These are phyloP conservation scores for Citropsis articulata DNA, from an alignment of 345 rosid genomes.

Conservation along the genomic window DNA sequence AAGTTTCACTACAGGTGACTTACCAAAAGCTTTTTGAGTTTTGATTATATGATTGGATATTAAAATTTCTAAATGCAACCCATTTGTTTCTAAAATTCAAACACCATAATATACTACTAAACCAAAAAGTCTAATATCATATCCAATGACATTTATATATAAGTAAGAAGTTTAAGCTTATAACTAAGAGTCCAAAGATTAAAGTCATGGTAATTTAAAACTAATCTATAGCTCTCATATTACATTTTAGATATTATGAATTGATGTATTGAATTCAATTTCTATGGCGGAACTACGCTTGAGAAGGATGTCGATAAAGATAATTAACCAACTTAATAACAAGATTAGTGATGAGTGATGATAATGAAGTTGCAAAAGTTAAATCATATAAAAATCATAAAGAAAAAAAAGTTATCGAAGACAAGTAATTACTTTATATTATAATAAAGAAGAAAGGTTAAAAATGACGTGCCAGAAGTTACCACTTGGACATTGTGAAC, in stretches of 20 bases:
- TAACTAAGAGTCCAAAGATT: neutral
- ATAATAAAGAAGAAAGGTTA: neutral
- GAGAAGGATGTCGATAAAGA: neutral
- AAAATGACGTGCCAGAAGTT: constrained; percentile 9
- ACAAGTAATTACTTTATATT: neutral
- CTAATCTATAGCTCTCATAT: neutral
- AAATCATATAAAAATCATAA: neutral
- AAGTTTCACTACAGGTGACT: neutral
- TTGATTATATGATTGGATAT: neutral
- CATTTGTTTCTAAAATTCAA: too few species aligned
- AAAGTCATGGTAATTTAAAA: neutral
- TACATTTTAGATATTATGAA: too few species aligned
- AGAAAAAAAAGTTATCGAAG: neutral
- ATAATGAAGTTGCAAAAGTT: neutral
- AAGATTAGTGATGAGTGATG: neutral
- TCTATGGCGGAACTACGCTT: neutral
- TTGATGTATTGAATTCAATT: too few species aligned
- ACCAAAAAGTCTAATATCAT: neutral
- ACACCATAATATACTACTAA: neutral
- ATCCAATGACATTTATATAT: too few species aligned
- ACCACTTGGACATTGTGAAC: neutral
- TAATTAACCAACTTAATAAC: neutral
- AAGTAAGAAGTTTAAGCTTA: neutral
- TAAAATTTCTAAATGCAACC: too few species aligned
- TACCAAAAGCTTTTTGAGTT: neutral